Evolutionary conservation across 345 rosid genomes (phyloP).

Genomic region (Pistacia vera): DNA sequence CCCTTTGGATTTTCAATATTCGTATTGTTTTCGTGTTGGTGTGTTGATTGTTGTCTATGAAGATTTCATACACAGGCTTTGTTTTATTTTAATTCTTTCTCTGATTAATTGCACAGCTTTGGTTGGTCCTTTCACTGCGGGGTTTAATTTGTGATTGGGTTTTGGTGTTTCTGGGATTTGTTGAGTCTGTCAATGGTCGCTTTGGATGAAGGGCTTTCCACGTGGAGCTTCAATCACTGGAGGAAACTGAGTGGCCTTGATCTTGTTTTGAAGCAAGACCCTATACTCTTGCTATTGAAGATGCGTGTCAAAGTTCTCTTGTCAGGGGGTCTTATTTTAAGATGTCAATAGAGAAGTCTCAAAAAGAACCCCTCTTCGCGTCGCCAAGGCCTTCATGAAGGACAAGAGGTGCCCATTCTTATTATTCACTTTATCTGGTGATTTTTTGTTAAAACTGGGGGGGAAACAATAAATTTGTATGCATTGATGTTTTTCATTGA

Average conservation of each 20-base stretch:
- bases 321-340: constrained; percentile 77
- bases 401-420: constrained; percentile 57
- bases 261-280: constrained; percentile 51
- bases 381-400: constrained; percentile 92
- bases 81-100: neutral
- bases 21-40: neutral
- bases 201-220: constrained; percentile 69
- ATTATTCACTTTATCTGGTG: neutral
- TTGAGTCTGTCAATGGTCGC: constrained; percentile 64
- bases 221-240: constrained; percentile 59
- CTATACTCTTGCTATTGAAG: constrained; percentile 70
- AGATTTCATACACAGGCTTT: neutral
- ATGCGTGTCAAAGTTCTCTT: constrained; percentile 82
- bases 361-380: constrained; percentile 91
- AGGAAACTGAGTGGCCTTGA: constrained; percentile 43
- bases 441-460: too few relatives aligned
- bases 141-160: constrained; percentile 28
- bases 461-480: neutral
- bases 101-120: neutral
- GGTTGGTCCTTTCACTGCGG: neutral
- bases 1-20: neutral
- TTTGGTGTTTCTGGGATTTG: constrained; percentile 22
- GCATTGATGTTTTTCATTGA: neutral
- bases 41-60: too few relatives aligned
- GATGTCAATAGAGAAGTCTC: constrained; percentile 80